Percentiles rank a stretch among this genome's conserved stretches.
phyloP scores from a whole-genome alignment of 2,329 filamentous ascomycete genomes.

The Cytospora mali region DNA sequence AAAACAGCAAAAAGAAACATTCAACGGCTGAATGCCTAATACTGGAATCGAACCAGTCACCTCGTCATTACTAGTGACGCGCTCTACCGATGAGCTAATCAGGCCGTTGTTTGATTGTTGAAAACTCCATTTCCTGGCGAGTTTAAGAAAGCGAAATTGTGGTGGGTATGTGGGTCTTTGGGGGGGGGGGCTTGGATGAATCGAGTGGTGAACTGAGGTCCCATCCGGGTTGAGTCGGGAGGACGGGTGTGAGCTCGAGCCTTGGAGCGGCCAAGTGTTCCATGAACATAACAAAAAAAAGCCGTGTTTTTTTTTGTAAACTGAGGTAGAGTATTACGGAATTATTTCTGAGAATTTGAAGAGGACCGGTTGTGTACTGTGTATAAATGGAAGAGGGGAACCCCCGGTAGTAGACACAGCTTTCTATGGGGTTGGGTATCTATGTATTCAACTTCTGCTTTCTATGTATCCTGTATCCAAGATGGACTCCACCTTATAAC shows the following conservation, averaged over 20 bases:
- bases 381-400: too few species aligned
- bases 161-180: too few species aligned
- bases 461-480: neutral
- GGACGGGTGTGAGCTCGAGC: neutral
- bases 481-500: neutral
- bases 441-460: neutral
- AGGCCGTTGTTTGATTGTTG: neutral
- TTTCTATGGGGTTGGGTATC: too few species aligned
- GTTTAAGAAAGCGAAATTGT: too few species aligned
- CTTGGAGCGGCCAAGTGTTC: neutral
- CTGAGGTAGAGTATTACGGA: too few species aligned
- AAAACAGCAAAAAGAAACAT: conserved; percentile 25
- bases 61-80: too few species aligned
- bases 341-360: too few species aligned
- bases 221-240: neutral
- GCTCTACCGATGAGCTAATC: conserved; percentile 30
- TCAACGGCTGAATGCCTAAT: conserved; percentile 29
- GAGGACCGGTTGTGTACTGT: too few species aligned
- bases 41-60: too few species aligned
- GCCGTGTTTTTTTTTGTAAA: neutral
- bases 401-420: too few species aligned
- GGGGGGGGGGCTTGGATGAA: too few species aligned
- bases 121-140: too few species aligned
- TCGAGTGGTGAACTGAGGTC: neutral
- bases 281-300: neutral